These are phyloP conservation scores for Byssochlamys sp. DNA, from an alignment of 2,329 filamentous ascomycete species.

Conservation along the genomic window DNA sequence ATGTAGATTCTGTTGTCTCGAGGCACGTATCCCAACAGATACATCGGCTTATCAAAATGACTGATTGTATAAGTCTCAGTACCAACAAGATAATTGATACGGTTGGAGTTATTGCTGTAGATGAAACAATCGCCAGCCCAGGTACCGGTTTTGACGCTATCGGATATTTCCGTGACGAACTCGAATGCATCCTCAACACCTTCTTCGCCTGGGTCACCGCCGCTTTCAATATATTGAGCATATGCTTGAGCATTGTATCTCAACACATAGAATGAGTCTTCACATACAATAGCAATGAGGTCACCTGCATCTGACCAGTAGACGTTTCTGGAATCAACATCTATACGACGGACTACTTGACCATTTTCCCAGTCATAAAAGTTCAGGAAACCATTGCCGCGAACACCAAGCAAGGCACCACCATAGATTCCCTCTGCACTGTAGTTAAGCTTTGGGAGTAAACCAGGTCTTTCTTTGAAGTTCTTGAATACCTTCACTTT, in stretches of 20 bases:
- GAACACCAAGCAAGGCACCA: slow-evolving; percentile 83
- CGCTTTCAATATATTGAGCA: slow-evolving; percentile 69
- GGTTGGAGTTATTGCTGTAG: slow-evolving; percentile 94
- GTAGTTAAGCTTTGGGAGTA: too few relatives aligned
- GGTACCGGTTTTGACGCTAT: slow-evolving; percentile 84
- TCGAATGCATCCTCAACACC: slow-evolving; percentile 94
- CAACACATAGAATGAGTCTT: slow-evolving; percentile 90
- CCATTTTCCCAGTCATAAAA: slow-evolving; percentile 93
- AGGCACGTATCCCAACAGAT: slow-evolving; percentile 88
- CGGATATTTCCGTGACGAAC: slow-evolving; percentile 88
- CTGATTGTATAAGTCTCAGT: slow-evolving; percentile 96
- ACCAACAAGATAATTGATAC: slow-evolving; percentile 92
- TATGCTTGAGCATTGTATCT: too few relatives aligned
- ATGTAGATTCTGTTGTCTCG: slow-evolving; percentile 92
- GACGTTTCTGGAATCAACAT: slow-evolving; percentile 58
- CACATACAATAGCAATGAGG: slow-evolving; percentile 84
- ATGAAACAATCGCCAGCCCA: slow-evolving; percentile 99
- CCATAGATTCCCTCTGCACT: slow-evolving; percentile 71
- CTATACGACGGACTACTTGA: slow-evolving; percentile 80
- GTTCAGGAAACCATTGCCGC: slow-evolving; percentile 86
- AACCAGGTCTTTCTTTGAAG: slow-evolving; percentile 93
- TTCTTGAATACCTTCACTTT: slow-evolving; percentile 97
- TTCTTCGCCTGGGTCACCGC: slow-evolving; percentile 77
- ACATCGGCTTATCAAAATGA: slow-evolving; percentile 92
- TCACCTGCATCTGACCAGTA: slow-evolving; percentile 98